Base-by-base conservation (phyloP, 768 basidiomycete species). In the Russula earlei region DNA sequence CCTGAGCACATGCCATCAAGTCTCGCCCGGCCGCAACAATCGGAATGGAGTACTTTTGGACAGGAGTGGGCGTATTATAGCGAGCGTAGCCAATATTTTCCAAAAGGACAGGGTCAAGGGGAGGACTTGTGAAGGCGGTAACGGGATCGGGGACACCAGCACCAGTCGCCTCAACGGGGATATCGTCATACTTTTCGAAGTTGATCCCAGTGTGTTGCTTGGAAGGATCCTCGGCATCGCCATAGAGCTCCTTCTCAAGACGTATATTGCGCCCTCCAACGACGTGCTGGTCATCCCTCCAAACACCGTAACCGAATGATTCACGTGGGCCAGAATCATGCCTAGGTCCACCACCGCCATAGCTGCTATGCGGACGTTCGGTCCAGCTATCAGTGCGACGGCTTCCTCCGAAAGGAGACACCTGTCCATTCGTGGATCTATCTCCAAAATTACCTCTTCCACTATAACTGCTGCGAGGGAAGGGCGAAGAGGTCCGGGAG, bases 111-210 rank as follows among this genome's bases (percentile, higher is more conserved):
- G 88, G 80, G 72, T 99, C 93, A 65, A 99, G 75, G 59, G 92
- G 94, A 44, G 93, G 86, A 65, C 76, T 81, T 56, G 86, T 87
- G 75, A 99, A 99, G 38, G 82, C 79, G 61, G 70, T 80, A 66
- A 97, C 82, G 43, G 96, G 93, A 40, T 98, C 95, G 59, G 96
- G 96, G n/a, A 98, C 95, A 64, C 87, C 89, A 58, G 85, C 84
- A 64, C 96, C 96, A 47, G 95, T 98, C 34, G 94, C 95, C 74
- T 98, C 96, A 63, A 99, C 94, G 61, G 96, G 96, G 67, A 99
- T 99, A 69, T 98, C 95, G 71, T 96, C 96, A 66, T 98, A 99
- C 73, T 96, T 96, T 75, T 99, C 96, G 68, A 99, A 99, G 75
- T 99, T 99, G 75, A 99, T 97, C 61, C 96, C 96, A 42, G 94